Evolutionary conservation across 352 stramenopile species (phyloP).

Genomic region (Phytopythium boreale): DNA sequence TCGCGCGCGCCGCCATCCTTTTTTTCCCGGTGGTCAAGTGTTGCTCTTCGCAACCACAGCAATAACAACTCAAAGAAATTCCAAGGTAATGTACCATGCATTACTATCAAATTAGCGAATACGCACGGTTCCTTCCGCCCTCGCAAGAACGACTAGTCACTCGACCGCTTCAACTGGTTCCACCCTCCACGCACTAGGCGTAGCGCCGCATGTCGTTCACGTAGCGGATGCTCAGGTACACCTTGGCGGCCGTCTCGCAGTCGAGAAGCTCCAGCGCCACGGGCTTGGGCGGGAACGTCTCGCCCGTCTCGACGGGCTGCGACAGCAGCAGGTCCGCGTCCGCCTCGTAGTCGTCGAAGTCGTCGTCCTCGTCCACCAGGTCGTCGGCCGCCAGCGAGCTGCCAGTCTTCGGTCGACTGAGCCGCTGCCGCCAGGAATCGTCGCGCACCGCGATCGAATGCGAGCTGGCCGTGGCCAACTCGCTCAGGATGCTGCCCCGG

Average conservation of each 20-base stretch:
- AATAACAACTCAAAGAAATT: background rate
- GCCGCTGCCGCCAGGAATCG: constrained; percentile 60
- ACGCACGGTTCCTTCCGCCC: background rate
- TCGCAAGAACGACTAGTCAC: background rate
- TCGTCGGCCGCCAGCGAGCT: constrained; percentile 47
- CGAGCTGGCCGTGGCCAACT: constrained; percentile 40
- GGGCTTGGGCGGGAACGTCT: constrained; percentile 45
- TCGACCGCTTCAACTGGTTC: background rate
- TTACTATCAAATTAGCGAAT: background rate
- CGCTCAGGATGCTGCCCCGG: constrained; percentile 75
- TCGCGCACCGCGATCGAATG: constrained; percentile 54
- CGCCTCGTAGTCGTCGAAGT: constrained; percentile 63
- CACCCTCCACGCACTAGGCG: constrained; percentile 23
- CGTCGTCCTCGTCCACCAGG: constrained; percentile 30
- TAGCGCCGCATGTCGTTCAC: constrained; percentile 87
- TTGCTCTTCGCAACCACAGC: background rate
- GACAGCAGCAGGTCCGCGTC: constrained; percentile 61
- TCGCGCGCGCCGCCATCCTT: constrained; percentile 17
- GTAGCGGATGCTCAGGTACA: constrained; percentile 82
- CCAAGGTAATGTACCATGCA: background rate
- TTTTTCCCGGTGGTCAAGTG: background rate
- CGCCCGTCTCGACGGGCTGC: constrained; percentile 49
- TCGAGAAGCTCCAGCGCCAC: constrained; percentile 47
- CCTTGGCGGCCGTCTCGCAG: constrained; percentile 50
- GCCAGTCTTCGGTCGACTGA: constrained; percentile 36